Percentiles rank a stretch among this genome's conserved stretches.
phyloP scores from a whole-genome alignment of 352 stramenopile species.

The Globisporangium nunn region DNA sequence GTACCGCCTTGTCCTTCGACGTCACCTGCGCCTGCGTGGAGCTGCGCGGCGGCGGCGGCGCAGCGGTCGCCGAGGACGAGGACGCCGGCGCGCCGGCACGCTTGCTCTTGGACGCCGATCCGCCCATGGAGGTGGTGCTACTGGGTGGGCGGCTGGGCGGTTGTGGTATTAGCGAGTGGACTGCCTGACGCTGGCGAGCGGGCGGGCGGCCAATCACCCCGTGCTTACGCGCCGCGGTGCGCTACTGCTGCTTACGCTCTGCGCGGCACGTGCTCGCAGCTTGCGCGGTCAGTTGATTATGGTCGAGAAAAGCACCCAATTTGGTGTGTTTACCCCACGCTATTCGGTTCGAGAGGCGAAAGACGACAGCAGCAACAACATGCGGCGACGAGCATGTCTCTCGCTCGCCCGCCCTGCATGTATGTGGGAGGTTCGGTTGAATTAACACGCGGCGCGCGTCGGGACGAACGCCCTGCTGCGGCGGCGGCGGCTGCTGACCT shows the following conservation, averaged over 20 bases:
- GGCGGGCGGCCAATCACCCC: too few relatives aligned
- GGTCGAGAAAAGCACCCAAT: too few relatives aligned
- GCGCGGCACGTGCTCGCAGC: too few relatives aligned
- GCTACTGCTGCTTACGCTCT: too few relatives aligned
- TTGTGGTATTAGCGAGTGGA: background rate
- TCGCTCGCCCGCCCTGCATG: background rate
- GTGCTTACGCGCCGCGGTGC: too few relatives aligned
- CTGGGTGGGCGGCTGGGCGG: background rate
- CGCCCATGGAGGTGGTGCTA: constrained; percentile 2
- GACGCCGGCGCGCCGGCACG: constrained; percentile 9
- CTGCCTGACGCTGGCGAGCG: background rate
- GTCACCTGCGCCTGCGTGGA: constrained; percentile 57
- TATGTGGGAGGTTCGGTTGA: background rate
- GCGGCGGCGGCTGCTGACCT: constrained; percentile 7
- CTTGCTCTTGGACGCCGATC: constrained; percentile 53
- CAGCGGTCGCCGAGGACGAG: background rate
- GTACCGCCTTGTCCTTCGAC: constrained; percentile 83
- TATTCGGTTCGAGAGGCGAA: too few relatives aligned
- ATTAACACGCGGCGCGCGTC: background rate
- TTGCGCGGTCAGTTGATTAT: too few relatives aligned
- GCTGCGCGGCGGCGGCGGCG: constrained; percentile 8
- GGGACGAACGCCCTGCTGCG: background rate
- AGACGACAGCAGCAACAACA: background rate
- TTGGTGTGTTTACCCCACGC: too few relatives aligned
- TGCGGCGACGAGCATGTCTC: background rate